Conservation (phyloP, 2,329 filamentous ascomycete genomes). For the Xylariaceae sp. region DNA sequence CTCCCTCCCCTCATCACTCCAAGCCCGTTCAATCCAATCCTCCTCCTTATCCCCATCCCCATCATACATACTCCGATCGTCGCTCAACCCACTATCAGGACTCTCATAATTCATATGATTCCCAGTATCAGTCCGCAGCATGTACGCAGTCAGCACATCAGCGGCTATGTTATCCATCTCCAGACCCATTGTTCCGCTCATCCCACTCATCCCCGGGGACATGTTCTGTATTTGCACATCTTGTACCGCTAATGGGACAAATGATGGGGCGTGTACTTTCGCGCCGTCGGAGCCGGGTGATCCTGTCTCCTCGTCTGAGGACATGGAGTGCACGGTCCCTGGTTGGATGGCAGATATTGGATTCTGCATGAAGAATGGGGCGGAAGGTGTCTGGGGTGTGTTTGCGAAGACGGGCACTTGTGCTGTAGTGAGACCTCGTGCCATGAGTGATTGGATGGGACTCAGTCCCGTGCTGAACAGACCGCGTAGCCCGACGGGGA, state of each 20-base stretch:
- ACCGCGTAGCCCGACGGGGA: conserved; percentile 36
- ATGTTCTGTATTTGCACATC: not conserved
- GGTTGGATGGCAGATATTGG: conserved; percentile 15
- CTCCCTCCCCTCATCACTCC: conserved; percentile 27
- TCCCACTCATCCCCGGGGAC: conserved; percentile 17
- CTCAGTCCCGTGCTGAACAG: conserved; percentile 37
- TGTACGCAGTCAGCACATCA: conserved; percentile 33
- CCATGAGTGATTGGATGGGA: conserved; percentile 32
- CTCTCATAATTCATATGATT: conserved; percentile 6
- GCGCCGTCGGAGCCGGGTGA: conserved; percentile 17
- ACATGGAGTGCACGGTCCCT: conserved; percentile 27
- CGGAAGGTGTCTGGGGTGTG: not conserved
- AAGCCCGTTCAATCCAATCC: conserved; percentile 38
- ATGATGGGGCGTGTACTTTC: not conserved
- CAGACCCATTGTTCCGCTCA: conserved; percentile 19
- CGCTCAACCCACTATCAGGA: not conserved
- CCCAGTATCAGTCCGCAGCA: conserved; percentile 14
- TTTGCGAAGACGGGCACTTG: not conserved
- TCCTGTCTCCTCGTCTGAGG: conserved; percentile 27
- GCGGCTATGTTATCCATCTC: conserved; percentile 29
- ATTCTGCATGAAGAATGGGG: conserved; percentile 8
- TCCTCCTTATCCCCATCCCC: conserved; percentile 15
- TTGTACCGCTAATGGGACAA: not conserved
- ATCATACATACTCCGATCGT: conserved; percentile 3
- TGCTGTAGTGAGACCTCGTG: conserved; percentile 2